Base-by-base conservation (phyloP, 352 stramenopile genomes). In the Globisporangium heterothallicum region DNA sequence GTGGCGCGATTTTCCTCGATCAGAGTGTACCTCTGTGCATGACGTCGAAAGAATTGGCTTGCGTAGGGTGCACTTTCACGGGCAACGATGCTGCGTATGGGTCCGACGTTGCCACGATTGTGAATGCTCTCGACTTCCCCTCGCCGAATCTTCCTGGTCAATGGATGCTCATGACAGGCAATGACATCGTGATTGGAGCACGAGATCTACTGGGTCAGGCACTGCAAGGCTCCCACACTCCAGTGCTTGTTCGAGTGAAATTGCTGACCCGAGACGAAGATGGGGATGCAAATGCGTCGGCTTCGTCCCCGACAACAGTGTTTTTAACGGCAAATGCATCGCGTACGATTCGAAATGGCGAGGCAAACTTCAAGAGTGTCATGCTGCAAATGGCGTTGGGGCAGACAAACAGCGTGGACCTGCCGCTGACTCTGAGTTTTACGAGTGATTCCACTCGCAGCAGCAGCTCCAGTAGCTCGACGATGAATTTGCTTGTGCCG, bases 1-100 rank as follows among this genome's bases (percentile, higher is more conserved):
- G 58, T n/a, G 58, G 50, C 14, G 51, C 18, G 19, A 44, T 64
- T 13, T 56, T 60, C 26, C 18, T 59, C 9, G 30, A 55, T 13
- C 45, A 40, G 16, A 19, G 29, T n/a, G 21, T 64, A 10, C 51
- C 45, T 8, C 0, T 2, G 18, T 59, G 57, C 34, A 41, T 56
- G 29, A 51, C 40, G 9, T 38, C 21, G 12, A 25, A 24, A 6
- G 21, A 30, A 5, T 2, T 5, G 9, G 30, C 16, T 12, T 52
- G 30, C 46, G 42, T 24, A 10, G 19, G n/a, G 2, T 52, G 46
- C 30, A 34, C 24, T 5, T 52, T 52, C 22, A 52, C 19, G 0
- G 46, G 13, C 7, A 52, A 52, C 12, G 46, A 43, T 18, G 46
- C 30, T n/a, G 30, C 46, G 2, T 52, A 52, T 7, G 30, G 46